Conservation (phyloP, 2,329 filamentous ascomycete species). For the Fusarium liriodendri region DNA sequence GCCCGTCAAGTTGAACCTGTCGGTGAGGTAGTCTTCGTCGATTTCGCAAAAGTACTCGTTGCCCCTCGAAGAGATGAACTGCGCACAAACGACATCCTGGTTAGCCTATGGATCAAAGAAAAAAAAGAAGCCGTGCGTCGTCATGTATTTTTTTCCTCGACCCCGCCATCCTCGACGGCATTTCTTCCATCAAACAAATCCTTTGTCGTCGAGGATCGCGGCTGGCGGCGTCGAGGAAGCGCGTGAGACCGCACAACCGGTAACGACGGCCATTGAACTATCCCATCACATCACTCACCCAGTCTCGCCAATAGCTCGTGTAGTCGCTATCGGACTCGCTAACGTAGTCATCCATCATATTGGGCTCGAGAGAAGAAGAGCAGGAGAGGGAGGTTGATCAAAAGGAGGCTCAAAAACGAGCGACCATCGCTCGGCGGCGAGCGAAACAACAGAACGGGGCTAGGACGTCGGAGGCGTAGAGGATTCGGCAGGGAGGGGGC, state of each 20-base stretch:
- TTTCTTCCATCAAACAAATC: neutral
- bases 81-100: constrained; percentile 17
- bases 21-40: constrained; percentile 97
- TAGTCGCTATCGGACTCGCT: constrained; percentile 99
- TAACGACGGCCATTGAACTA: neutral
- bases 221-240: neutral
- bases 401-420: constrained; percentile 40
- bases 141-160: neutral
- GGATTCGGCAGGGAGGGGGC: neutral
- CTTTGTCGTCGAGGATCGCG: neutral
- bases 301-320: constrained; percentile 99
- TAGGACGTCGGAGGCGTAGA: neutral
- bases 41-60: constrained; percentile 99
- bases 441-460: neutral
- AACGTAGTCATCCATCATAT: constrained; percentile 93
- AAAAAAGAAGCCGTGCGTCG: constrained; percentile 7
- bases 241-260: constrained; percentile 9
- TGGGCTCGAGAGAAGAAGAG: constrained; percentile 21
- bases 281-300: constrained; percentile 73
- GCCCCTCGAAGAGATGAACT: constrained; percentile 98
- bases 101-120: constrained; percentile 27
- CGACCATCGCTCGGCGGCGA: constrained; percentile 43
- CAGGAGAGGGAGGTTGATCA: constrained; percentile 22
- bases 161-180: constrained; percentile 13
- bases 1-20: constrained; percentile 97